phyloP scores from a whole-genome alignment of 441 rosid species.

The Pelargonium myrrhifolium region DNA sequence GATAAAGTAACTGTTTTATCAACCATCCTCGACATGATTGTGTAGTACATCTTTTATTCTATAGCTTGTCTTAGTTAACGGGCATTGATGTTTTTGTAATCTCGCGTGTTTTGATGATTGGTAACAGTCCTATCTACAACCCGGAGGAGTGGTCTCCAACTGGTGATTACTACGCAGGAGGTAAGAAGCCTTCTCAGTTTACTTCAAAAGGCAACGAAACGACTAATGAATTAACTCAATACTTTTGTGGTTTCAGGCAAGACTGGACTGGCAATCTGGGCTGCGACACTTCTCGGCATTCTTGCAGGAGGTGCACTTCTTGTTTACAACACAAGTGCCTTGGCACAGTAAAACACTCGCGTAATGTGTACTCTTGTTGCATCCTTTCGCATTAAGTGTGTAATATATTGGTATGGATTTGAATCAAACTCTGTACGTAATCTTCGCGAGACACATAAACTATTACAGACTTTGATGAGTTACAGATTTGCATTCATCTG shows the following conservation, averaged over 20 bases:
- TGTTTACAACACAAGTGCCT: conserved; percentile 91
- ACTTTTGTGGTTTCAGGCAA: conserved; percentile 26
- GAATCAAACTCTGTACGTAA: no score
- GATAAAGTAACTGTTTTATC: no score
- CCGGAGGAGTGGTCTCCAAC: conserved; percentile 63
- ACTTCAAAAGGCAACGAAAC: no score
- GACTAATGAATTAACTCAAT: background rate
- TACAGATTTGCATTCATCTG: no score
- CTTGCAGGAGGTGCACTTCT: conserved; percentile 95
- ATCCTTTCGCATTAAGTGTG: no score
- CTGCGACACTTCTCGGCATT: conserved; percentile 61
- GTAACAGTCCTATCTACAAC: conserved; percentile 68
- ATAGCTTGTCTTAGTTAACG: no score
- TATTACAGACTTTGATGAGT: no score
- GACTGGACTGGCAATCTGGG: conserved; percentile 91
- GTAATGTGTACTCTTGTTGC: background rate
- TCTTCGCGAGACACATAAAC: no score
- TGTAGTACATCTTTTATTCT: no score
- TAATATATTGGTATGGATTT: no score
- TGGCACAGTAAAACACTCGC: conserved; percentile 47
- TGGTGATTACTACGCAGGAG: conserved; percentile 81
- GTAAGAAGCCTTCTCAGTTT: conserved; percentile 22
- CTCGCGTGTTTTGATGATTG: conserved; percentile 11
- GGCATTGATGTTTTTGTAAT: no score
- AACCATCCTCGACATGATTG: no score